These are phyloP conservation scores for Novakomyces olei DNA, from an alignment of 805 yeast species.

Conservation along the genomic window DNA sequence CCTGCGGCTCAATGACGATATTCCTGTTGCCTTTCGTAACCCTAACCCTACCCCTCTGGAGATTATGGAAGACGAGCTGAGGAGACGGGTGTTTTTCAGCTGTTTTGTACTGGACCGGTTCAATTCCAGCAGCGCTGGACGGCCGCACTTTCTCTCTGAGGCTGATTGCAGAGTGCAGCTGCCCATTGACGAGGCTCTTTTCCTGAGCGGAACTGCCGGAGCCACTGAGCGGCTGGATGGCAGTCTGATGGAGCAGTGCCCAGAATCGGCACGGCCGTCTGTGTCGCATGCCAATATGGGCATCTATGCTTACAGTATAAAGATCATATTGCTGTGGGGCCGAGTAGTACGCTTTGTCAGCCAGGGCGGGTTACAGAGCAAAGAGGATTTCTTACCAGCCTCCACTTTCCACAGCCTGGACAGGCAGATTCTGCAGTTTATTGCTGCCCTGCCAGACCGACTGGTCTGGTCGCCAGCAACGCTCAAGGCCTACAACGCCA, in stretches of 20 bases:
- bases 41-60: slow-evolving; percentile 11
- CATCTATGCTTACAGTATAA: slow-evolving; percentile 11
- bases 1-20: slow-evolving; percentile 14
- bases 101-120: slow-evolving; percentile 16
- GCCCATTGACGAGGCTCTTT: slow-evolving; percentile 14
- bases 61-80: slow-evolving; percentile 16
- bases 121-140: slow-evolving; percentile 16
- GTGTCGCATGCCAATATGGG: slow-evolving; percentile 7
- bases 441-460: too few relatives aligned
- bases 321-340: slow-evolving; percentile 12
- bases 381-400: too few relatives aligned
- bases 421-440: too few relatives aligned
- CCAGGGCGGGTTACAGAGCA: too few relatives aligned
- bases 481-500: too few relatives aligned
- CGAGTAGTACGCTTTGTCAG: slow-evolving; percentile 11
- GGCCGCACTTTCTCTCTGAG: slow-evolving; percentile 13
- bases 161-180: slow-evolving; percentile 13
- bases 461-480: too few relatives aligned
- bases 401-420: too few relatives aligned
- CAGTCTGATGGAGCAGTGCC: slow-evolving; percentile 10
- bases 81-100: slow-evolving; percentile 18
- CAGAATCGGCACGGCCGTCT: slow-evolving; percentile 3
- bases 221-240: slow-evolving; percentile 9
- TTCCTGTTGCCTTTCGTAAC: too few relatives aligned
- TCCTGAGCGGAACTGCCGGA: slow-evolving; percentile 12